Conservation (phyloP, 495 filamentous ascomycete species). For the Podospora pseudocomata region DNA sequence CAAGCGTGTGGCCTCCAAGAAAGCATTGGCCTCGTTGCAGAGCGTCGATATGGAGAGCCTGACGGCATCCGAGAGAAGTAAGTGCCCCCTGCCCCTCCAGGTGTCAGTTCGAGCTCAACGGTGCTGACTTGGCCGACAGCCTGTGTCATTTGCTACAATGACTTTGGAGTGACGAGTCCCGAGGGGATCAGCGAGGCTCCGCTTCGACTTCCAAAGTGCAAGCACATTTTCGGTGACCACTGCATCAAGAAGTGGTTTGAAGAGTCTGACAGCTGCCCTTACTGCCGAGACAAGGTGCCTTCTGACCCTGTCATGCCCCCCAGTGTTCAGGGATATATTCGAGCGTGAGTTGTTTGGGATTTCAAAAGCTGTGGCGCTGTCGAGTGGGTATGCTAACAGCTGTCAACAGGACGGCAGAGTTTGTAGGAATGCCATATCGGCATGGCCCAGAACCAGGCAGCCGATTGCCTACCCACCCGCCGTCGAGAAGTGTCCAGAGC, state of each 20-base stretch:
- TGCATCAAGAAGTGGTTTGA: conserved; percentile 61
- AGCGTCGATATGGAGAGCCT: conserved; percentile 41
- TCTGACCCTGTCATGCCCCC: conserved; percentile 37
- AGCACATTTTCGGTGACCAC: conserved; percentile 56
- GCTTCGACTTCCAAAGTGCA: conserved; percentile 52
- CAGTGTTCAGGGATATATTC: conserved; percentile 9
- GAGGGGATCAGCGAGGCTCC: conserved; percentile 51
- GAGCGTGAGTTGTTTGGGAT: conserved; percentile 12
- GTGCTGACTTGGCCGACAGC: conserved; percentile 45
- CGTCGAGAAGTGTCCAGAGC: conserved; percentile 18
- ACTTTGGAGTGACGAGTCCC: conserved; percentile 48
- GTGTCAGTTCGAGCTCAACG: conserved; percentile 1
- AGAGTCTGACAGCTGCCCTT: conserved; percentile 56
- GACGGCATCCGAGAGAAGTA: conserved; percentile 46
- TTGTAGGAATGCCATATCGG: not conserved
- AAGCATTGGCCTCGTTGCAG: conserved; percentile 44
- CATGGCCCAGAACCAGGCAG: not conserved
- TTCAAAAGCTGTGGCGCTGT: not conserved
- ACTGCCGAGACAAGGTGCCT: conserved; percentile 54
- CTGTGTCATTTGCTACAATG: conserved; percentile 58
- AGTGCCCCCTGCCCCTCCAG: conserved; percentile 21
- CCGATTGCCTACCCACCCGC: no score
- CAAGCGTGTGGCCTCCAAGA: conserved; percentile 46
- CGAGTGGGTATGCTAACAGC: not conserved
- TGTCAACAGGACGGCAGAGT: not conserved